Percentiles rank a stretch among this genome's conserved stretches.
Evolutionary conservation across 2,329 filamentous ascomycete species (phyloP).

Genomic region (Tympanopsis confertula): DNA sequence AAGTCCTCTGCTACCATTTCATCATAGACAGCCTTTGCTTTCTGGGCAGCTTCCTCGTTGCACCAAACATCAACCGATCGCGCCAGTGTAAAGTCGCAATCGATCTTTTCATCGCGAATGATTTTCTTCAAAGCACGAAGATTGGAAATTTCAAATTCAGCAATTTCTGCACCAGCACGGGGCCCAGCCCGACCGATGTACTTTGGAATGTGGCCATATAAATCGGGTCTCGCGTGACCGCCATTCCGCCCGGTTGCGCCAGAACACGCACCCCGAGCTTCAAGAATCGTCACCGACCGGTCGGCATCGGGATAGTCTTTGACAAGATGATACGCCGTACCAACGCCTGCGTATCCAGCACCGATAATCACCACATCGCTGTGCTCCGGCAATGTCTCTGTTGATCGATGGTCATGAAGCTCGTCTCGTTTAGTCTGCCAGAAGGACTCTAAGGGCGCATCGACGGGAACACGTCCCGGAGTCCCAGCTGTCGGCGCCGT

Average conservation of each 20-base stretch:
- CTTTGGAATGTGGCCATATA: slow-evolving; percentile 21
- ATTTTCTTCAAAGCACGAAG: slow-evolving; percentile 23
- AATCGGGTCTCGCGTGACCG: slow-evolving; percentile 27
- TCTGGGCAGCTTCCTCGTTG: slow-evolving; percentile 14
- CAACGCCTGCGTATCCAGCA: slow-evolving; percentile 9
- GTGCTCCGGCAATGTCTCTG: slow-evolving; percentile 5
- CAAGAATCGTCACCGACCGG: slow-evolving; percentile 21
- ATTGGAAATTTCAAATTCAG: slow-evolving; percentile 24
- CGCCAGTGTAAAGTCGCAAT: slow-evolving; percentile 26
- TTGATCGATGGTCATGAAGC: slow-evolving; percentile 7
- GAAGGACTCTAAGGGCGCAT: too few relatives aligned
- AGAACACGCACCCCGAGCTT: slow-evolving; percentile 25
- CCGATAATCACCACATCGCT: slow-evolving; percentile 12
- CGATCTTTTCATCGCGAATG: slow-evolving; percentile 24
- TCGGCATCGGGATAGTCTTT: slow-evolving; percentile 6
- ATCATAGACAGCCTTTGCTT: slow-evolving; percentile 11
- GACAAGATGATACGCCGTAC: slow-evolving; percentile 13
- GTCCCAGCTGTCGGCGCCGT: too few relatives aligned
- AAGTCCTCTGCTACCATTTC: neutral
- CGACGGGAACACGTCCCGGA: too few relatives aligned
- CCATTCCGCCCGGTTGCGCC: slow-evolving; percentile 32
- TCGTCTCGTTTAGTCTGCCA: slow-evolving; percentile 7
- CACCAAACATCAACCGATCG: slow-evolving; percentile 23
- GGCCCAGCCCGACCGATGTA: slow-evolving; percentile 17
- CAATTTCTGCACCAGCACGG: slow-evolving; percentile 21